Conservation (phyloP, 208 protist species). For the Jaenimonas drosophilae region DNA sequence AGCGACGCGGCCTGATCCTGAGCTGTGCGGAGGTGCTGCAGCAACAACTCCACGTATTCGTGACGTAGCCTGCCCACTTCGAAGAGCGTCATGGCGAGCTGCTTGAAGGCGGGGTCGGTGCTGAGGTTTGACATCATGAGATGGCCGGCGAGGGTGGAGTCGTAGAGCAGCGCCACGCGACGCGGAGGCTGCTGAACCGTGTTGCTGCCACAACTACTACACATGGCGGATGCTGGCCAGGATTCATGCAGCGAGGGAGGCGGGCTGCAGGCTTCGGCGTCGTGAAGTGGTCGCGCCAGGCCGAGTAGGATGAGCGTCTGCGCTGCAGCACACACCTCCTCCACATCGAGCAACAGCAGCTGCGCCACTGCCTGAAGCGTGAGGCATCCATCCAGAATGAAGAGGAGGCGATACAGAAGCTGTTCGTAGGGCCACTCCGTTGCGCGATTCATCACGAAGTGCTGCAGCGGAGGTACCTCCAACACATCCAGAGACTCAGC, state of each 20-base stretch:
- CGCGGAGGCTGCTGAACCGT: constrained; percentile 33
- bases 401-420: constrained; percentile 94
- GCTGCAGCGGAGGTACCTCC: constrained; percentile 89
- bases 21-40: constrained; percentile 56
- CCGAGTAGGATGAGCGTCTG: constrained; percentile 88
- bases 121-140: constrained; percentile 98
- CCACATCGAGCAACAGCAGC: constrained; percentile 86
- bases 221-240: too few species aligned
- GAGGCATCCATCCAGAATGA: constrained; percentile 93
- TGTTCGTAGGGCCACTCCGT: constrained; percentile 92
- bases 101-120: constrained; percentile 71
- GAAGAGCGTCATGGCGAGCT: constrained; percentile 86
- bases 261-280: too few species aligned
- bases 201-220: background rate
- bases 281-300: too few species aligned
- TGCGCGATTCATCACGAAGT: constrained; percentile 97
- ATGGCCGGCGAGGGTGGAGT: constrained; percentile 93
- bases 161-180: constrained; percentile 94
- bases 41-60: constrained; percentile 67
- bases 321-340: constrained; percentile 86
- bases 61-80: constrained; percentile 83
- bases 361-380: constrained; percentile 83
- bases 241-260: too few species aligned
- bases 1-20: constrained; percentile 16
- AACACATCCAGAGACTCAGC: constrained; percentile 85